These are phyloP conservation scores for Coniophora puteana DNA, from an alignment of 1,284 basidiomycete species.

Conservation along the genomic window DNA sequence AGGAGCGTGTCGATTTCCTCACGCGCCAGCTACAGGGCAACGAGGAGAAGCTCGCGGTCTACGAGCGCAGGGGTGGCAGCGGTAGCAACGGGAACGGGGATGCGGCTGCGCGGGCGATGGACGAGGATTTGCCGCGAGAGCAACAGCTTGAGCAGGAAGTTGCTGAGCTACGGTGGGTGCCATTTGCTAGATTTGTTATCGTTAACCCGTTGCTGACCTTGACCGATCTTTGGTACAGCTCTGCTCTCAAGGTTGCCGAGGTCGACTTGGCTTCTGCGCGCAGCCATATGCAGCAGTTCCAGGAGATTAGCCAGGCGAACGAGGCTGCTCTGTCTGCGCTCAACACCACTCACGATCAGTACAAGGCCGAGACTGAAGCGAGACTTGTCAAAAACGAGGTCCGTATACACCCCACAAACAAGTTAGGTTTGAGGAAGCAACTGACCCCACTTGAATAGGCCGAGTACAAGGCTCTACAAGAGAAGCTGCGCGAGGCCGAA, in stretches of 20 bases:
- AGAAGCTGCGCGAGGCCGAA: constrained; percentile 53
- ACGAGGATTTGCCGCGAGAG: constrained; percentile 57
- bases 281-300: constrained; percentile 78
- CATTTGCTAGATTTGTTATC: not conserved
- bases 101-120: constrained; percentile 26
- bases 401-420: constrained; percentile 13
- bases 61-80: constrained; percentile 62
- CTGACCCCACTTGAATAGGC: no score
- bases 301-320: constrained; percentile 78
- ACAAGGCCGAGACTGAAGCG: constrained; percentile 65
- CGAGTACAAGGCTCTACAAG: constrained; percentile 62
- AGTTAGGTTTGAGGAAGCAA: constrained; percentile 8
- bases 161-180: constrained; percentile 71
- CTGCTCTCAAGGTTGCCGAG: constrained; percentile 70
- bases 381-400: constrained; percentile 68
- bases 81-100: constrained; percentile 29
- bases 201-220: constrained; percentile 1
- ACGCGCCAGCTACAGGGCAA: constrained; percentile 70
- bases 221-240: constrained; percentile 37
- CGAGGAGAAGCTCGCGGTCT: constrained; percentile 82
- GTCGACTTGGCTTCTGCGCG: constrained; percentile 69
- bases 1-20: constrained; percentile 74
- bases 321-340: constrained; percentile 73
- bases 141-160: constrained; percentile 84
- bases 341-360: constrained; percentile 75